Base-by-base conservation (phyloP, 208 protist genomes). In the Wallacemonas rigidus region DNA sequence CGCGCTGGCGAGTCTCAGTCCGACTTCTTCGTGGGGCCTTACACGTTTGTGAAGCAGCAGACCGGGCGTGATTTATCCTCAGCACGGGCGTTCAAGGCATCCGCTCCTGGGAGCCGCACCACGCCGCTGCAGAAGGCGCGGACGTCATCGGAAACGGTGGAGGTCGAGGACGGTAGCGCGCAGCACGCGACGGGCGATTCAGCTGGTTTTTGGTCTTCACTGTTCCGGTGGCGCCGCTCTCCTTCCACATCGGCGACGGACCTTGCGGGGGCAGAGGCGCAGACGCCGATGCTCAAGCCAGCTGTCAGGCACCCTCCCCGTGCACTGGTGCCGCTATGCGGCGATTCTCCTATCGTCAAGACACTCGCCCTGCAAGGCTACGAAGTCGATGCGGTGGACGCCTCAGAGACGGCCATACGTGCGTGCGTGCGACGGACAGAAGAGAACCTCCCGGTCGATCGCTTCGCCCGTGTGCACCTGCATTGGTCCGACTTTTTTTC, bases 241-340 rank as follows among this genome's bases (percentile, higher is more conserved):
- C 71, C 43, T 3, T 58, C 38, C 54, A 56, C 56, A 9, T 5
- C 15, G 3, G 53, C 53, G 14, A 36, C 50, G 53, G 6, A 54
- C 4, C 38, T 43, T n/a, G 40, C 15, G n/a, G 38, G 4, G 39
- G 47, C 54, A 3, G 4, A 41, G 1, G 6, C 45, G 14, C 41
- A 26, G 14, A 54, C 58, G n/a, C 44, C 35, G 50, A 2, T 64
- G 56, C 38, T 58, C 51, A 69, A 68, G 56, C 35, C 69, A 9
- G 35, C 62, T 2, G 51, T 54, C 36, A 12, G 6, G 14, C 15
- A 69, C 17, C 38, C 69, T 1, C 87, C 87, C 2, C 71, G 62
- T n/a, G 90, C 84, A 55, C 61, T 97, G 40, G 89, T 97, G 53
- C 90, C 92, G 8, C 85, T 97, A n/a, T 97, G 90, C 73, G 92